Evolutionary conservation across 2,329 filamentous ascomycete genomes (phyloP).

Genomic region (Parastagonospora avenae): DNA sequence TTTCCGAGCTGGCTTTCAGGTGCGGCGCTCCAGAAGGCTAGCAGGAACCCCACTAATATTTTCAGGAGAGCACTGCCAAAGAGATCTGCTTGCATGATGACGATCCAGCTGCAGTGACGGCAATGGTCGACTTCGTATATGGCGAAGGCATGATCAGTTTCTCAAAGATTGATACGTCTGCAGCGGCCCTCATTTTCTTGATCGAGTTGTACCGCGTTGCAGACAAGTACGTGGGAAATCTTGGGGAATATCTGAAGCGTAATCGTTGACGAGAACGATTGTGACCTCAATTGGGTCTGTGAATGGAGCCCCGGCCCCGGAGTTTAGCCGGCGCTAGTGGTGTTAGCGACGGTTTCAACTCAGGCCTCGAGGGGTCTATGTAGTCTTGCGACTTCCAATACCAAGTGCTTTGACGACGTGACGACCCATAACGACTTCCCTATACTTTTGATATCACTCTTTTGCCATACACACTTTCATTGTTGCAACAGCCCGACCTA

Average conservation of each 20-base stretch:
- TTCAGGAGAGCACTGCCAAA: not conserved
- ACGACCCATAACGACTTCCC: constrained; percentile 35
- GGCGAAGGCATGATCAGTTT: too few species aligned
- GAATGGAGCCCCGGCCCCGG: constrained; percentile 8
- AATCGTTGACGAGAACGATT: too few species aligned
- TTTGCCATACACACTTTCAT: not conserved
- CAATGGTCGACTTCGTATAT: not conserved
- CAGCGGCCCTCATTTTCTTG: not conserved
- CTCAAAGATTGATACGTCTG: too few species aligned
- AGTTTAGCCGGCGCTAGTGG: constrained; percentile 18
- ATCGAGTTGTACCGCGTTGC: not conserved
- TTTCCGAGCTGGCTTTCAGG: not conserved
- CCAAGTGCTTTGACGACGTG: constrained; percentile 32
- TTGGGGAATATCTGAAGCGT: too few species aligned
- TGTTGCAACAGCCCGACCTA: not conserved
- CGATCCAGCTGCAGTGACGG: not conserved
- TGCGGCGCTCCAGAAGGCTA: not conserved
- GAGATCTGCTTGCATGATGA: not conserved
- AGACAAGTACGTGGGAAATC: constrained; percentile 4
- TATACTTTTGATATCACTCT: constrained; percentile 3
- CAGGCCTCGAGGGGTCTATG: constrained; percentile 13
- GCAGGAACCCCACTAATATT: not conserved
- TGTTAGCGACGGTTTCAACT: constrained; percentile 17
- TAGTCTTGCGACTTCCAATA: constrained; percentile 12
- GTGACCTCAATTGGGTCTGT: not conserved